Percentiles rank a stretch among this genome's conserved stretches.
Evolutionary conservation across 352 stramenopile genomes (phyloP).

Genomic region (Plasmopara halstedii): DNA sequence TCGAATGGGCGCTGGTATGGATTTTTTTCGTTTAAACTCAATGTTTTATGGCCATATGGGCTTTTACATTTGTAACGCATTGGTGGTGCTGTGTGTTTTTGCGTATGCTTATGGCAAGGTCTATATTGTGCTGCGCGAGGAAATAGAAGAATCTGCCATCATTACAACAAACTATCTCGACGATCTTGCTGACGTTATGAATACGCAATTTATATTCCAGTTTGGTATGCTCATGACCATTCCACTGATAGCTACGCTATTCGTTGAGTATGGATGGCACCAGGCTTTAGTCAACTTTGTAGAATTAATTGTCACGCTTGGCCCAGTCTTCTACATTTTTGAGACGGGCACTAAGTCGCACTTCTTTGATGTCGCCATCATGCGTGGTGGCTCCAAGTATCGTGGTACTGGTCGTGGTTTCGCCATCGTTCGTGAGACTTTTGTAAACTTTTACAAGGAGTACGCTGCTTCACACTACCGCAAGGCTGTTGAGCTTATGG

Average conservation of each 20-base stretch:
- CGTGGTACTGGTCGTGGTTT: constrained; percentile 77
- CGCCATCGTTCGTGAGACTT: constrained; percentile 75
- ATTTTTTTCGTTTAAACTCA: constrained; percentile 86
- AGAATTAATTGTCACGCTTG: constrained; percentile 76
- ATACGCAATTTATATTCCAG: constrained; percentile 86
- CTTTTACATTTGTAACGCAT: constrained; percentile 82
- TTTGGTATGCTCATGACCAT: constrained; percentile 87
- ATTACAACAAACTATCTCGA: constrained; percentile 67
- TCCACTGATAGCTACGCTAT: constrained; percentile 70
- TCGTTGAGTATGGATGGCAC: constrained; percentile 79
- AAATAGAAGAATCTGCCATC: constrained; percentile 68
- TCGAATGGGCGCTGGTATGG: constrained; percentile 76
- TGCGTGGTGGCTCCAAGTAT: constrained; percentile 83
- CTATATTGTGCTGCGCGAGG: constrained; percentile 73
- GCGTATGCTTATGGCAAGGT: constrained; percentile 78
- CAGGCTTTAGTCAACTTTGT: constrained; percentile 77
- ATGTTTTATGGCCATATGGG: constrained; percentile 88
- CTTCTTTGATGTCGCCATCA: constrained; percentile 82
- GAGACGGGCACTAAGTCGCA: constrained; percentile 81
- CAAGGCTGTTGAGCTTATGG: constrained; percentile 72
- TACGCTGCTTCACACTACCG: constrained; percentile 80
- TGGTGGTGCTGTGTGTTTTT: constrained; percentile 78
- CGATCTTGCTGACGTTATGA: constrained; percentile 67
- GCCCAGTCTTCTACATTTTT: constrained; percentile 84
- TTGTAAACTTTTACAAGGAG: constrained; percentile 84